Evolutionary conservation across 2,329 filamentous ascomycete genomes (phyloP).

Genomic region (Fusarium duplospermum): DNA sequence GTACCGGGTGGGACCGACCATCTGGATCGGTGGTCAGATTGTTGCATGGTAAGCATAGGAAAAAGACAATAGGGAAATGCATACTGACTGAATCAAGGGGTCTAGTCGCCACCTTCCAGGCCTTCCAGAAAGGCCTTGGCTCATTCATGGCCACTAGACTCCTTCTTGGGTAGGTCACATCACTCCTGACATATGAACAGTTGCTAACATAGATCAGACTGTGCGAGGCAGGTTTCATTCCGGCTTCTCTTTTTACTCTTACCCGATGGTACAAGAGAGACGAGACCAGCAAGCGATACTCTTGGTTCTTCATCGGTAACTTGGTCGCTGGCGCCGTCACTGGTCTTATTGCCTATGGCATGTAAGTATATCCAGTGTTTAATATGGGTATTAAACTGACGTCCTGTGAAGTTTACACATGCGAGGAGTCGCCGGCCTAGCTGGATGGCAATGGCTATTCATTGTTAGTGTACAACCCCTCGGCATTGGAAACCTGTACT

Average conservation of each 20-base stretch:
- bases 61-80: neutral
- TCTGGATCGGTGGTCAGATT: conserved; percentile 52
- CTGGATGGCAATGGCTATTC: conserved; percentile 74
- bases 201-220: conserved; percentile 8
- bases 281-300: conserved; percentile 57
- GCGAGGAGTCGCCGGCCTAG: conserved; percentile 57
- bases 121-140: conserved; percentile 46
- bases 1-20: conserved; percentile 56
- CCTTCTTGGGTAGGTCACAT: conserved; percentile 28
- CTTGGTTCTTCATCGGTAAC: conserved; percentile 58
- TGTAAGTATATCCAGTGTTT: neutral
- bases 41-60: conserved; percentile 49
- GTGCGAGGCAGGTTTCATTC: conserved; percentile 51
- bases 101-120: conserved; percentile 49
- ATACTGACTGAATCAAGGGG: conserved; percentile 45
- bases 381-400: neutral
- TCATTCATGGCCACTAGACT: conserved; percentile 52
- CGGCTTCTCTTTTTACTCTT: conserved; percentile 57
- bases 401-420: conserved; percentile 7
- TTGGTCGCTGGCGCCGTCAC: conserved; percentile 53
- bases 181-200: neutral
- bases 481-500: neutral
- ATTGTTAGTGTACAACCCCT: conserved; percentile 50
- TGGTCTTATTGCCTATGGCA: conserved; percentile 56
- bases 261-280: conserved; percentile 58